Conservation (phyloP, 306 rosid species). For the Carpinus viminea region DNA sequence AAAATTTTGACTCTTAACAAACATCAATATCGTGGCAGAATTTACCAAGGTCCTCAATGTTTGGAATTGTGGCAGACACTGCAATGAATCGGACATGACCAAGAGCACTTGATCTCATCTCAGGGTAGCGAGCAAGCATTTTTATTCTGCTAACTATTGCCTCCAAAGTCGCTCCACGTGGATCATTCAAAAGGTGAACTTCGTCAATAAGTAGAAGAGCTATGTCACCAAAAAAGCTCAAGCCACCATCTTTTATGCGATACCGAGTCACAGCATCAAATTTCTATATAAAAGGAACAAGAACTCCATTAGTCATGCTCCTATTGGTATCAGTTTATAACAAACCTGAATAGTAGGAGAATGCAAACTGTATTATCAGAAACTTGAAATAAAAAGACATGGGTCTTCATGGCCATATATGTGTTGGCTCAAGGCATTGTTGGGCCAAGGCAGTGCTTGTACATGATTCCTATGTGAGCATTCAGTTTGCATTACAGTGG, state of each 20-base stretch:
- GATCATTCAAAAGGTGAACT: constrained; percentile 94
- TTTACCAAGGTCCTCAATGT: constrained; percentile 92
- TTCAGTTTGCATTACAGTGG: not conserved
- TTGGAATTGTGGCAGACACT: constrained; percentile 96
- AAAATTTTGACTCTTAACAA: constrained; percentile 10
- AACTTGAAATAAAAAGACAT: not conserved
- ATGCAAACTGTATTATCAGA: not conserved
- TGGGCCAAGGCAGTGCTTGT: not conserved
- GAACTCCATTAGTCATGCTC: constrained; percentile 26
- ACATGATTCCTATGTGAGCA: not conserved
- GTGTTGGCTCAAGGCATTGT: not conserved
- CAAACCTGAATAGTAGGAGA: constrained; percentile 9
- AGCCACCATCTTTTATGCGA: constrained; percentile 76
- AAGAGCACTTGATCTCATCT: constrained; percentile 69
- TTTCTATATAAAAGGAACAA: constrained; percentile 54
- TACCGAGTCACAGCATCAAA: constrained; percentile 91
- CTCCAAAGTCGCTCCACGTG: constrained; percentile 96
- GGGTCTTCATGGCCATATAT: no score
- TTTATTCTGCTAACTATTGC: constrained; percentile 93
- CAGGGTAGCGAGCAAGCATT: constrained; percentile 75
- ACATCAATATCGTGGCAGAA: not conserved
- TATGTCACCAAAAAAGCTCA: constrained; percentile 92
- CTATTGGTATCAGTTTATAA: constrained; percentile 21
- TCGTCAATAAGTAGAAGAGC: constrained; percentile 91
- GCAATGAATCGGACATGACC: constrained; percentile 79